Percentiles rank a stretch among this genome's conserved stretches.
phyloP scores from a whole-genome alignment of 768 basidiomycete species.

The Tremella fuciformis region DNA sequence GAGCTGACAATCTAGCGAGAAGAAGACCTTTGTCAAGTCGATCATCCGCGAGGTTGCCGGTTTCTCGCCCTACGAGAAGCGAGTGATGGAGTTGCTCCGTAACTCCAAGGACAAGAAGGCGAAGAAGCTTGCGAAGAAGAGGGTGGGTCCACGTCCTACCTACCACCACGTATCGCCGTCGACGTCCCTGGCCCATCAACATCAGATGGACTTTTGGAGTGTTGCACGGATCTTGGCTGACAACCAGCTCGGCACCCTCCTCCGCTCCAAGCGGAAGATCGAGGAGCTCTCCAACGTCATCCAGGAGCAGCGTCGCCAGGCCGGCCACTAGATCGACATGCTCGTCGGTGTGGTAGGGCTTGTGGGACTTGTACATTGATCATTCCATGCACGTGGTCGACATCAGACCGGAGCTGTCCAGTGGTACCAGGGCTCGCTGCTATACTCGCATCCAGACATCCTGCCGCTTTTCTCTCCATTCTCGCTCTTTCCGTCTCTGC shows the following conservation, averaged over 20 bases:
- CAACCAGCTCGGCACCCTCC: conserved; percentile 84
- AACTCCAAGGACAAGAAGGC: conserved; percentile 99
- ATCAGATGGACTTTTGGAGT: too few species aligned
- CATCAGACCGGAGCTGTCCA: too few species aligned
- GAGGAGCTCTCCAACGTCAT: conserved; percentile 91
- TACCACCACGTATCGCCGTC: too few species aligned
- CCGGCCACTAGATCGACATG: conserved; percentile 48
- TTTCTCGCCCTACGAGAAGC: conserved; percentile 94
- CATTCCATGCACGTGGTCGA: too few species aligned
- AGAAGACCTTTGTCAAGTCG: conserved; percentile 89
- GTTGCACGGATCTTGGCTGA: not conserved
- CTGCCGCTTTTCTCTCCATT: conserved; percentile 20
- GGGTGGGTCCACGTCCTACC: conserved; percentile 59
- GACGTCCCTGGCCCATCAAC: too few species aligned
- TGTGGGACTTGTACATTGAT: conserved; percentile 1
- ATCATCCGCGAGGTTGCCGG: conserved; percentile 95
- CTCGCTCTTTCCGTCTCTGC: conserved; percentile 8
- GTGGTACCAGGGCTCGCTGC: too few species aligned
- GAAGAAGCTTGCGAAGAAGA: conserved; percentile 97
- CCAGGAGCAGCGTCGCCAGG: conserved; percentile 55
- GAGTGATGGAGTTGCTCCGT: conserved; percentile 95
- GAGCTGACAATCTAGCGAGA: conserved; percentile 54
- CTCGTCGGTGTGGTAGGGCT: conserved; percentile 10
- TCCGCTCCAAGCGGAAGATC: conserved; percentile 97
- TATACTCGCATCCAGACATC: conserved; percentile 45